phyloP scores from a whole-genome alignment of 169 alveolate genomes.

The Miamiensis avidus region DNA sequence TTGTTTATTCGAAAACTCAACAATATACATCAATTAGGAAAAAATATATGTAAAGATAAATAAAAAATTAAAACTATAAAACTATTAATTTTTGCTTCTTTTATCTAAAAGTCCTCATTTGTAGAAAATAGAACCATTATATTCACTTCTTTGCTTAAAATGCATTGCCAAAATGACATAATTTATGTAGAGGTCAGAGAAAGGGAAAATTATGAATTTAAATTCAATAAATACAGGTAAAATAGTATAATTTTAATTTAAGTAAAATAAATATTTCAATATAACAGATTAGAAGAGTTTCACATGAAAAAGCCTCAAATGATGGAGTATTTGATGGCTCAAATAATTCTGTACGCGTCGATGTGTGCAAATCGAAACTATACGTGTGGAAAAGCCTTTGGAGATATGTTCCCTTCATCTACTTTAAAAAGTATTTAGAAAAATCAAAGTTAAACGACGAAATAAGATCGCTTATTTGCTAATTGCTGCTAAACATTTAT shows the following conservation, averaged over 20 bases:
- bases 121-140: slow-evolving; percentile 25
- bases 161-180: neutral
- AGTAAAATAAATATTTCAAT: neutral
- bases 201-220: slow-evolving; percentile 9
- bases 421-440: slow-evolving; percentile 16
- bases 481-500: slow-evolving; percentile 27
- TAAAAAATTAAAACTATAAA: slow-evolving; percentile 25
- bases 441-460: neutral
- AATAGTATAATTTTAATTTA: neutral
- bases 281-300: slow-evolving; percentile 13
- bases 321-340: slow-evolving; percentile 14
- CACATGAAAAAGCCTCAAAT: neutral
- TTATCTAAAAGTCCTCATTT: slow-evolving; percentile 12
- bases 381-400: slow-evolving; percentile 41
- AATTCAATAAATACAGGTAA: neutral
- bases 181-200: neutral
- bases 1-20: slow-evolving; percentile 6
- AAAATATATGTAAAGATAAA: slow-evolving; percentile 10
- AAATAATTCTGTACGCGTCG: slow-evolving; percentile 19
- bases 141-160: neutral
- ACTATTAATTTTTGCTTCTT: neutral
- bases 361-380: slow-evolving; percentile 48
- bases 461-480: slow-evolving; percentile 36
- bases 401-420: slow-evolving; percentile 25
- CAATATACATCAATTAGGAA: slow-evolving; percentile 47